Base-by-base conservation (phyloP, 495 filamentous ascomycete species). In the Tuber calosporum region DNA sequence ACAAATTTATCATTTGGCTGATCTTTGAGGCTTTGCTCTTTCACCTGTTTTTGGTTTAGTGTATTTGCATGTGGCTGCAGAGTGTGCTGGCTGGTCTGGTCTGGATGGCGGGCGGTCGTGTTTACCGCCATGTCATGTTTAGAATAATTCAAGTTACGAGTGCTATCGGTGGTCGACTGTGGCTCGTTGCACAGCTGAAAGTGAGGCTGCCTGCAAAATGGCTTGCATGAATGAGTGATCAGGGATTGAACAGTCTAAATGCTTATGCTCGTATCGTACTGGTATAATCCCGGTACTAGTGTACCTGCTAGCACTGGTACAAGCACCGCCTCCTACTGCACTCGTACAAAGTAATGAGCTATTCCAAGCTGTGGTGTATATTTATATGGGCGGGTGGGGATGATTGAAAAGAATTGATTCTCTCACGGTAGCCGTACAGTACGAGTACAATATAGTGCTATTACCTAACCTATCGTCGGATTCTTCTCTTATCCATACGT, bases 21-120 rank as follows among this genome's bases (percentile, higher is more conserved):
- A 74, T 72, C 68, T 43, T 68, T 37, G 15, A 26, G n/a, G n/a
- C n/a, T n/a, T 37, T 37, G 66, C 38, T 38, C 22, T 40, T 6
- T 40, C 39, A 9, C 42, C 39, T 74, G 11, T n/a, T 42, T 67
- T 30, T 45, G 22, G 45, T 6, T 53, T 22, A 22, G 43, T 48
- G 20, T 22, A 20, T 43, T 43, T 43, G n/a, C 15, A 26, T 62
- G 53, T 5, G 53, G n/a, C 53, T 9, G n/a, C 53, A 30, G 4
- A 30, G 53, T 62, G 53, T 62, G 53, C 53, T 30, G 8, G 53
- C 30, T 30, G 53, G 11, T n/a, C n/a, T n/a, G n/a, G n/a, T n/a
- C n/a, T n/a, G n/a, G n/a, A n/a, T 62, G n/a, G n/a, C 2, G 30
- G 43, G 43, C 53, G 30, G 26, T 62, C 53, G n/a, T 62, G 22